Base-by-base conservation (phyloP, 305 asterid species). In the Andrographis paniculata region DNA sequence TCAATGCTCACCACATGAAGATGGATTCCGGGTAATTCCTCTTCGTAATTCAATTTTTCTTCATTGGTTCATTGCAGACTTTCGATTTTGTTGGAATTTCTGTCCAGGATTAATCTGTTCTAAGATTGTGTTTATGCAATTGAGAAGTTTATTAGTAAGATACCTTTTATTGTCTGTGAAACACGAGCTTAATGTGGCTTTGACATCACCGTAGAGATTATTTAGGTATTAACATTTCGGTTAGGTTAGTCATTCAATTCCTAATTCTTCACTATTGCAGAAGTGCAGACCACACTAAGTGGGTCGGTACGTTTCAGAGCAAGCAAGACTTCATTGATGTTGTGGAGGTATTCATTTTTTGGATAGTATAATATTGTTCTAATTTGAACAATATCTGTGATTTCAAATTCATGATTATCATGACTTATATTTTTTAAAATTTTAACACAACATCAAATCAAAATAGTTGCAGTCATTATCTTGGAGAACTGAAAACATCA, bases 1-100 rank as follows among this genome's bases (percentile, higher is more conserved):
- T 89, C 65, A 88, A 84, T 49, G 97, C 97, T 58, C 88, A 89
- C 55, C 98, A 89, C 55, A 86, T 86, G 93, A 89, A 89, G 80
- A 84, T 88, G 87, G 95, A 88, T 69, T 84, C 80, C 13, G 94
- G 94, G 97, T 88, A 69, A n/a, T n/a, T n/a, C n/a, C n/a, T n/a
- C n/a, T n/a, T n/a, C n/a, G n/a, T n/a, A n/a, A n/a, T n/a, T n/a
- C n/a, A n/a, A n/a, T n/a, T n/a, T n/a, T n/a, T n/a, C n/a, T n/a
- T n/a, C n/a, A n/a, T n/a, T 56, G 64, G 43, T 42, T 20, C 19
- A 33, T 13, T 21, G 9, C 6, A 48, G 11, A 9, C 16, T 53
- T 38, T 42, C 7, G 27, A 42, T 36, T 2, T 30, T 33, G 24
- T 49, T 31, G 11, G 37, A 3, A 1, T 31, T 8, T 31, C 13